phyloP scores from a whole-genome alignment of 345 rosid genomes.

The Firmiana major region DNA sequence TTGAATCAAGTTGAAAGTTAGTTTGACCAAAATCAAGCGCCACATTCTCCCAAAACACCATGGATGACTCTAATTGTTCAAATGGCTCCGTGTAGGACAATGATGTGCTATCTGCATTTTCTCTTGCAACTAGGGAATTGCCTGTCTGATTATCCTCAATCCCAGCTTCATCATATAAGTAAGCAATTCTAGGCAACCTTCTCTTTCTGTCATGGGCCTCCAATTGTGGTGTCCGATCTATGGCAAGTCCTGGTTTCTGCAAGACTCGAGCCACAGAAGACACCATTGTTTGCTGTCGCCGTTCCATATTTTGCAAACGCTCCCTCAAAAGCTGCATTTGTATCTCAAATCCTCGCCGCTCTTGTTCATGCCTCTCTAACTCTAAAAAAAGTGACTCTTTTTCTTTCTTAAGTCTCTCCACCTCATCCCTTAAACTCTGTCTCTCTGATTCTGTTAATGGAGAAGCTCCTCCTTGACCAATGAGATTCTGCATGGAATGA shows the following conservation, averaged over 20 bases:
- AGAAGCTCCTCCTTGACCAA: conserved; percentile 45
- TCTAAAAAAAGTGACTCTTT: conserved; percentile 52
- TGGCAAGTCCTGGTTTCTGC: conserved; percentile 65
- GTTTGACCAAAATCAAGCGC: conserved; percentile 36
- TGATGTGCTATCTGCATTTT: conserved; percentile 31
- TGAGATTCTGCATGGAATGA: conserved; percentile 63
- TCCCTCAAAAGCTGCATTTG: conserved; percentile 62
- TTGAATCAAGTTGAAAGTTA: conserved; percentile 25
- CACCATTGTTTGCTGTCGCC: conserved; percentile 51
- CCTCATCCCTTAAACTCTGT: conserved; percentile 53
- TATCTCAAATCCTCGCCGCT: conserved; percentile 46
- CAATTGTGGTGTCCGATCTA: conserved; percentile 45
- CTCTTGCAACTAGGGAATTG: conserved; percentile 34
- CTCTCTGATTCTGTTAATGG: conserved; percentile 62
- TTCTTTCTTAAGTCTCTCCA: conserved; percentile 54
- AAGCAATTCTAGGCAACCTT: conserved; percentile 56
- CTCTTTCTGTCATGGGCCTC: conserved; percentile 64
- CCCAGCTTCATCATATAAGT: conserved; percentile 32
- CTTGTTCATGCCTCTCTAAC: conserved; percentile 56
- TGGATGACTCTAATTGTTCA: conserved; percentile 63
- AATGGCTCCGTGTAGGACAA: conserved; percentile 43
- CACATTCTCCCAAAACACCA: conserved; percentile 70
- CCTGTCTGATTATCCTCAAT: conserved; percentile 36
- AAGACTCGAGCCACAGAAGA: conserved; percentile 46
- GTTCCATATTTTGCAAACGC: conserved; percentile 57